Percentiles rank a stretch among this genome's conserved stretches.
Conservation (phyloP, 805 yeast species). For the Candida caryicola region DNA sequence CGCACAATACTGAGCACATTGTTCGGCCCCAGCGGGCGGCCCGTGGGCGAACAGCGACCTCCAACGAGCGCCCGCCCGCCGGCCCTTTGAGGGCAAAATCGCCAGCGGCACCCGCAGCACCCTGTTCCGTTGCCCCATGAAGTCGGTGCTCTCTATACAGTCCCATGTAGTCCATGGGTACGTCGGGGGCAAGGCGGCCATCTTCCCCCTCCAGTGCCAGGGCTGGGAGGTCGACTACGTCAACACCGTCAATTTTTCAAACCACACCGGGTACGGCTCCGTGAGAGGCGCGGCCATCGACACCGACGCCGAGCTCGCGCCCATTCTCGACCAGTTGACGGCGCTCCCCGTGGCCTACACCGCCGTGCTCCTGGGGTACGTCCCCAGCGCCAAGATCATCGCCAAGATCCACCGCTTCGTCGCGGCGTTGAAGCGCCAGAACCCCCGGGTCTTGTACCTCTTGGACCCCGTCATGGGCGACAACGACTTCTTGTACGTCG, state of each 20-base stretch:
- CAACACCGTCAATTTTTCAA: slow-evolving; percentile 64
- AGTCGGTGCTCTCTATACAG: slow-evolving; percentile 50
- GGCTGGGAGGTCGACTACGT: slow-evolving; percentile 70
- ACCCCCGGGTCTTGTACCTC: slow-evolving; percentile 46
- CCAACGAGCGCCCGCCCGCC: too few relatives aligned
- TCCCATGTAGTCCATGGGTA: slow-evolving; percentile 75
- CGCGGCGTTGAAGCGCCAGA: slow-evolving; percentile 28
- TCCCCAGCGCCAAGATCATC: slow-evolving; percentile 55
- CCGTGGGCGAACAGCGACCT: too few relatives aligned
- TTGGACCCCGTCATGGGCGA: slow-evolving; percentile 84
- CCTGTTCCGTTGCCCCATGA: slow-evolving; percentile 9
- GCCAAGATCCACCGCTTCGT: slow-evolving; percentile 33
- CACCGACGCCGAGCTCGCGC: slow-evolving; percentile 4
- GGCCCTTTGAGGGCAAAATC: too few relatives aligned
- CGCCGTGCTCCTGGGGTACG: slow-evolving; percentile 65
- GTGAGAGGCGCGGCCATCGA: slow-evolving; percentile 46
- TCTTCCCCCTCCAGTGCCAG: slow-evolving; percentile 61
- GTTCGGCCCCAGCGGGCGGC: background rate
- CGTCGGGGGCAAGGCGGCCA: slow-evolving; percentile 66
- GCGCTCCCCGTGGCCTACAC: slow-evolving; percentile 35
- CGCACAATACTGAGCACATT: too few relatives aligned
- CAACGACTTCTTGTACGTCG: slow-evolving; percentile 67
- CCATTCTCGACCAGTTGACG: slow-evolving; percentile 9
- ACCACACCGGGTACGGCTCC: slow-evolving; percentile 69
- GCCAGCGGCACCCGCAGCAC: background rate